Conservation (phyloP, 345 rosid genomes). For the Syzygium grande region DNA sequence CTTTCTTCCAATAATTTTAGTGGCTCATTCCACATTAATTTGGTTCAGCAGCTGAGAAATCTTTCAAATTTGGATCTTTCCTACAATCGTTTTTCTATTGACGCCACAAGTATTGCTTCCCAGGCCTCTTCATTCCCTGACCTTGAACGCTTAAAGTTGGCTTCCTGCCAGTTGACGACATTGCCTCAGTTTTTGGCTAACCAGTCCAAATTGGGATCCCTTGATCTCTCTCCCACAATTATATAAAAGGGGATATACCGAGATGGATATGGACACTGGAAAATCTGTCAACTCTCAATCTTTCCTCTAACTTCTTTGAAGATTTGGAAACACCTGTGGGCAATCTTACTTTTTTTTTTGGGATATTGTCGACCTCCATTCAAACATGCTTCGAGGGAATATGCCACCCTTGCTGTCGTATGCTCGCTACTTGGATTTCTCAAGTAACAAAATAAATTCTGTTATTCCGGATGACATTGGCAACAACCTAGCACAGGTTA, state of each 20-base stretch:
- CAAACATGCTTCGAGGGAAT: not conserved
- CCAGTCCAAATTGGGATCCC: not conserved
- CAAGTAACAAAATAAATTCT: fast-evolving
- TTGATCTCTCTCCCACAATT: conserved; percentile 52
- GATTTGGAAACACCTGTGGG: not conserved
- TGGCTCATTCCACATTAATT: conserved; percentile 16
- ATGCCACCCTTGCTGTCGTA: fast-evolving
- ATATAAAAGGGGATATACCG: conserved; percentile 26
- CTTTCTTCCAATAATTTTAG: conserved; percentile 35
- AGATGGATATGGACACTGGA: conserved; percentile 25
- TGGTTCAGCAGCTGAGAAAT: conserved; percentile 9
- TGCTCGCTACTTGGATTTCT: fast-evolving
- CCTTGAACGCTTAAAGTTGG: conserved; percentile 17
- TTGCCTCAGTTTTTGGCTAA: conserved; percentile 24
- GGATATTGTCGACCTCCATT: not conserved
- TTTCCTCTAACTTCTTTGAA: conserved; percentile 12
- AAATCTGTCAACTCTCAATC: not conserved
- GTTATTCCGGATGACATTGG: not conserved
- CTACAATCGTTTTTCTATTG: conserved; percentile 15
- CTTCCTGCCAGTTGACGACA: conserved; percentile 24
- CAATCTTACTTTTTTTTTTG: not conserved
- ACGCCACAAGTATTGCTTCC: not conserved
- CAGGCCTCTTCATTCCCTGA: not conserved
- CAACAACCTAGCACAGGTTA: fast-evolving
- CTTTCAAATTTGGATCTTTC: conserved; percentile 32